These are phyloP conservation scores for Fusarium nelsonii DNA, from an alignment of 2,329 filamentous ascomycete species.

Conservation along the genomic window DNA sequence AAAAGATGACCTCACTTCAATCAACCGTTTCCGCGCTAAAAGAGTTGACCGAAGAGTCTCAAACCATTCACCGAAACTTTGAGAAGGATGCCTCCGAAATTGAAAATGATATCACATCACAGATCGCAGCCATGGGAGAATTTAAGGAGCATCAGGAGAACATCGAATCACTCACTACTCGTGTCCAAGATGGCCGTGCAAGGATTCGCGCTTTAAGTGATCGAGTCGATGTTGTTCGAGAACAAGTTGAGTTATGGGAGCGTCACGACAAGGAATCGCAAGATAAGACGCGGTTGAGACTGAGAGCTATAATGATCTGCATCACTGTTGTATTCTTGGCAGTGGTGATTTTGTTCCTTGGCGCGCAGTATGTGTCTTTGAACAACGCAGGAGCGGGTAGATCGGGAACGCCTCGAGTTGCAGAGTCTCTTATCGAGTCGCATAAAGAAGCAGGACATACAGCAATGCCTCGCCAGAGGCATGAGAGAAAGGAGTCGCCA, in stretches of 20 bases:
- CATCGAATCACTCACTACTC: constrained; percentile 71
- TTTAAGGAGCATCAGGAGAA: constrained; percentile 75
- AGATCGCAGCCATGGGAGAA: constrained; percentile 70
- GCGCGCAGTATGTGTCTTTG: constrained; percentile 45
- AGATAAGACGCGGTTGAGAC: constrained; percentile 72
- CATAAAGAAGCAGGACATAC: constrained; percentile 42
- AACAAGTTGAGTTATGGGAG: constrained; percentile 76
- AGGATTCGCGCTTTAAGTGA: constrained; percentile 70
- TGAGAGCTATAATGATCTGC: constrained; percentile 73
- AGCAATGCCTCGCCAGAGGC: constrained; percentile 36
- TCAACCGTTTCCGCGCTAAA: constrained; percentile 73
- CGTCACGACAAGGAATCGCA: constrained; percentile 75
- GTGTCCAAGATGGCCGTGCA: constrained; percentile 70
- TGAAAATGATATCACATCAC: constrained; percentile 68
- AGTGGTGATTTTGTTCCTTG: constrained; percentile 58
- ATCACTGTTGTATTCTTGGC: constrained; percentile 63
- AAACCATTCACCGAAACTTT: constrained; percentile 70
- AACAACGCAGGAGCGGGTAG: constrained; percentile 17
- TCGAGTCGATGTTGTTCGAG: constrained; percentile 73
- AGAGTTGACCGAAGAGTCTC: constrained; percentile 73
- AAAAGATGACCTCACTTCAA: constrained; percentile 74
- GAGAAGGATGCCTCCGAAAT: constrained; percentile 69
- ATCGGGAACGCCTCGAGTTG: constrained; percentile 27
- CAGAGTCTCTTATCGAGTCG: constrained; percentile 43
- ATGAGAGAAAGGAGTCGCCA: constrained; percentile 41